These are phyloP conservation scores for Komagataea norvegica DNA, from an alignment of 1,139 yeast species.

Conservation along the genomic window DNA sequence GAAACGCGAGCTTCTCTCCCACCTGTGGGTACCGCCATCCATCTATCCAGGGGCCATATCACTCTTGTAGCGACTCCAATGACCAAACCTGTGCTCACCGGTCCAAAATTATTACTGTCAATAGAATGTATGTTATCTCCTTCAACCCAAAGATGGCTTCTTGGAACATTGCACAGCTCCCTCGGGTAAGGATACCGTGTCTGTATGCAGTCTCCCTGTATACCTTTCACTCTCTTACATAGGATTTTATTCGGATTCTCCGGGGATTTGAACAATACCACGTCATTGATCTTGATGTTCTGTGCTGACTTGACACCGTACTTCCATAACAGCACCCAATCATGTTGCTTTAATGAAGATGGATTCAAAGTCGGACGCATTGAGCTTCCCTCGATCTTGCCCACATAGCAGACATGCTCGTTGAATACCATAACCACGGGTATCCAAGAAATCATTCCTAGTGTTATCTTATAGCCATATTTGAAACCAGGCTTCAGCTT, in stretches of 20 bases:
- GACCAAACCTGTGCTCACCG: slow-evolving; percentile 72
- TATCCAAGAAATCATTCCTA: slow-evolving; percentile 52
- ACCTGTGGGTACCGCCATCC: slow-evolving; percentile 40
- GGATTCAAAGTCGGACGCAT: slow-evolving; percentile 93
- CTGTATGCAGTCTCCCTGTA: slow-evolving; percentile 61
- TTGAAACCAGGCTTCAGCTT: slow-evolving; percentile 10
- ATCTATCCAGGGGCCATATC: slow-evolving; percentile 64
- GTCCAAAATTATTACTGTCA: slow-evolving; percentile 83
- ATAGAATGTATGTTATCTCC: slow-evolving; percentile 87
- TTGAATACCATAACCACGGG: slow-evolving; percentile 71
- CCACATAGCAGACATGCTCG: slow-evolving; percentile 70
- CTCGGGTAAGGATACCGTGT: slow-evolving; percentile 68
- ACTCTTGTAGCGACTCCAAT: slow-evolving; percentile 65
- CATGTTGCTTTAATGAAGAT: slow-evolving; percentile 44
- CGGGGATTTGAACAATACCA: slow-evolving; percentile 76
- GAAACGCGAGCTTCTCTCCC: slow-evolving; percentile 36
- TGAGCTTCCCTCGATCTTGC: slow-evolving; percentile 75
- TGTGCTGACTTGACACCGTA: slow-evolving; percentile 47
- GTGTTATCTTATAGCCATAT: slow-evolving; percentile 25
- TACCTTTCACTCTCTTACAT: slow-evolving; percentile 73
- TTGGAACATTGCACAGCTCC: slow-evolving; percentile 55
- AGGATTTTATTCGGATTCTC: slow-evolving; percentile 65
- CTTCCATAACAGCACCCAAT: slow-evolving; percentile 70
- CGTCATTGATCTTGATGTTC: slow-evolving; percentile 57
- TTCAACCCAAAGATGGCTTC: slow-evolving; percentile 89